Percentiles rank a stretch among this genome's conserved stretches.
Conservation (phyloP, 176 grass and related monocot species). For the Avena sativa region DNA sequence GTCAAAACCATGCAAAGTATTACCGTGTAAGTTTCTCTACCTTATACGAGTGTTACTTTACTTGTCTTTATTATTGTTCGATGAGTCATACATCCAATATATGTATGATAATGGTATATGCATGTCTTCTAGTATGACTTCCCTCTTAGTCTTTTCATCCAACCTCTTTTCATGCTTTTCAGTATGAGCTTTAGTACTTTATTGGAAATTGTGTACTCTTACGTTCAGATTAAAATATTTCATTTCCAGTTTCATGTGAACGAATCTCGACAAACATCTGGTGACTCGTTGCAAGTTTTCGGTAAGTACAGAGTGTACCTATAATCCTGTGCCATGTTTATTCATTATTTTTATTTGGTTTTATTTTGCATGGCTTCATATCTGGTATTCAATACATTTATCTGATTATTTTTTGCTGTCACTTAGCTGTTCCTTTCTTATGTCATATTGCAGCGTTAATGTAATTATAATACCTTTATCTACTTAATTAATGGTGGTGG, state of each 20-base stretch:
- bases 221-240: conserved; percentile 28
- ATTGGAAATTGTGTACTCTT: conserved; percentile 32
- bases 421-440: conserved; percentile 3
- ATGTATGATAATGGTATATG: conserved; percentile 32
- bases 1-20: conserved; percentile 87
- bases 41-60: conserved; percentile 2
- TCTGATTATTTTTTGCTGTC: not conserved
- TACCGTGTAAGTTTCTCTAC: conserved; percentile 77
- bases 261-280: conserved; percentile 72
- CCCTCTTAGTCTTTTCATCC: conserved; percentile 36
- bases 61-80: conserved; percentile 24
- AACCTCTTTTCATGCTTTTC: conserved; percentile 31
- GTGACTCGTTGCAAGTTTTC: conserved; percentile 73
- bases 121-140: conserved; percentile 33
- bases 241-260: conserved; percentile 94
- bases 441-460: conserved; percentile 24
- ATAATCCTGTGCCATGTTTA: not conserved
- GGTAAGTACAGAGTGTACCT: conserved; percentile 39
- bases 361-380: conserved; percentile 21
- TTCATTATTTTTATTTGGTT: conserved; percentile 42
- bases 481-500: conserved; percentile 11
- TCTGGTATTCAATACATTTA: conserved; percentile 12
- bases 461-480: conserved; percentile 18
- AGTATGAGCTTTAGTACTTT: conserved; percentile 31
- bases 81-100: conserved; percentile 18